Conservation (phyloP, 2,329 filamentous ascomycete genomes). For the Hypoxylon sp. region DNA sequence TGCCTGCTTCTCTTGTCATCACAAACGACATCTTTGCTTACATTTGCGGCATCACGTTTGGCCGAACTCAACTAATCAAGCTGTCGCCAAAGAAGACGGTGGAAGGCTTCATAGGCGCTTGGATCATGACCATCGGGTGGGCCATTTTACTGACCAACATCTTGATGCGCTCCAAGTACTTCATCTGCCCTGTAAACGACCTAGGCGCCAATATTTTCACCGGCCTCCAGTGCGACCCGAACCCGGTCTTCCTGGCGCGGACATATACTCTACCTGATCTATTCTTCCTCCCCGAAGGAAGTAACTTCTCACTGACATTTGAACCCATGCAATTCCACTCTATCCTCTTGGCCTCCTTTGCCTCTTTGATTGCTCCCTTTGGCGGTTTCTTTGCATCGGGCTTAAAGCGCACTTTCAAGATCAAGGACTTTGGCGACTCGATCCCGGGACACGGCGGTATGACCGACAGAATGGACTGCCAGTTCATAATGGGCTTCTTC, state of each 20-base stretch:
- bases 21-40: slow-evolving; percentile 99
- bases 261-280: slow-evolving; percentile 61
- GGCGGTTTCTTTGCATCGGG: slow-evolving; percentile 98
- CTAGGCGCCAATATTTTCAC: slow-evolving; percentile 93
- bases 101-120: slow-evolving; percentile 95
- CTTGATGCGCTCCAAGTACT: slow-evolving; percentile 92
- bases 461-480: slow-evolving; percentile 99
- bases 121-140: slow-evolving; percentile 92
- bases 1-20: slow-evolving; percentile 93
- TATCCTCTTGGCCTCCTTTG: slow-evolving; percentile 88
- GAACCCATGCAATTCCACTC: slow-evolving; percentile 95
- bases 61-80: slow-evolving; percentile 95
- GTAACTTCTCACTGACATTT: slow-evolving; percentile 69
- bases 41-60: slow-evolving; percentile 96
- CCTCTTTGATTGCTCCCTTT: slow-evolving; percentile 95
- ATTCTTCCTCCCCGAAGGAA: slow-evolving; percentile 61
- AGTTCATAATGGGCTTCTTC: slow-evolving; percentile 99
- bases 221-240: slow-evolving; percentile 86
- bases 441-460: slow-evolving; percentile 98
- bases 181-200: slow-evolving; percentile 97
- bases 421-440: slow-evolving; percentile 99
- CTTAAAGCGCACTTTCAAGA: slow-evolving; percentile 98
- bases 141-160: slow-evolving; percentile 83
- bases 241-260: slow-evolving; percentile 85
- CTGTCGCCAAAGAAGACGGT: slow-evolving; percentile 99